Conservation (phyloP, 495 filamentous ascomycete genomes). For the Lentithecium fluviatile region DNA sequence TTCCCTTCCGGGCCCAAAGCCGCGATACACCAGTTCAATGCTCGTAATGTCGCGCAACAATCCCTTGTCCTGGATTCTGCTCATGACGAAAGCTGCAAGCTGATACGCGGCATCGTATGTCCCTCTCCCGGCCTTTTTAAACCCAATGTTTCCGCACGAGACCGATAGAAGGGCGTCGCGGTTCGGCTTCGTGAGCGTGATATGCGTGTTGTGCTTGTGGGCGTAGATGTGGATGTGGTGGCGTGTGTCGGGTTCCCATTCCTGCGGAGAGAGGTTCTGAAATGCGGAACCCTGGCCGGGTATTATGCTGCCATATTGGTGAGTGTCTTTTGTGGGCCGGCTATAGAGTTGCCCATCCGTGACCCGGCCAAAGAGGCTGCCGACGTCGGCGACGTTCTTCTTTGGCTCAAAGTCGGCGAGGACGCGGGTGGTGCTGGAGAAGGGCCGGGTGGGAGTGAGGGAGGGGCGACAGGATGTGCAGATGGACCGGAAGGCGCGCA, state of each 20-base stretch:
- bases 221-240: constrained; percentile 86
- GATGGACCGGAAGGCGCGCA: constrained; percentile 23
- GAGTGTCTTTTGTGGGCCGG: background rate
- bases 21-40: constrained; percentile 75
- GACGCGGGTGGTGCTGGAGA: constrained; percentile 16
- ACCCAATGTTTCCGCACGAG: constrained; percentile 79
- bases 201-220: constrained; percentile 88
- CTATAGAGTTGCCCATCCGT: background rate
- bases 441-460: constrained; percentile 12
- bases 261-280: constrained; percentile 3
- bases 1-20: constrained; percentile 81
- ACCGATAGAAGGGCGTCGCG: constrained; percentile 72
- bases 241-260: constrained; percentile 45
- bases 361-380: background rate
- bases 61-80: constrained; percentile 72
- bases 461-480: constrained; percentile 26
- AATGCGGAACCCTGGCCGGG: background rate
- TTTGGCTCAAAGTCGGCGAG: background rate
- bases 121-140: constrained; percentile 72
- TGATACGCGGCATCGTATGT: constrained; percentile 94
- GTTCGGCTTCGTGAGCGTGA: constrained; percentile 81
- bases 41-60: constrained; percentile 58
- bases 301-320: constrained; percentile 3
- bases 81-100: constrained; percentile 72
- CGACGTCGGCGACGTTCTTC: background rate